phyloP scores from a whole-genome alignment of 2,329 filamentous ascomycete genomes.

The Talaromyces funiculosus region DNA sequence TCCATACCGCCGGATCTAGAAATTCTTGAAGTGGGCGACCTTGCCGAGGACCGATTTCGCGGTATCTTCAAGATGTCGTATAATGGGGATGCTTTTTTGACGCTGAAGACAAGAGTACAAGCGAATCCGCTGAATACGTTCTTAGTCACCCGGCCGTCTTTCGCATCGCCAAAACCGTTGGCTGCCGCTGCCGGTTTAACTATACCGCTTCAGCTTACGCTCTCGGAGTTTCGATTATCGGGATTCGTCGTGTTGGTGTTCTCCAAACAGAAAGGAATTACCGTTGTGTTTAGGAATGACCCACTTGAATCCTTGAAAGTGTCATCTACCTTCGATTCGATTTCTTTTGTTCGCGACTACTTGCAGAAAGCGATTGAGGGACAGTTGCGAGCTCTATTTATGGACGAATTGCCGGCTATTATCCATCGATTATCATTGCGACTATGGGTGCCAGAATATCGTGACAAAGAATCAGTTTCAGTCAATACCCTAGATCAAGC shows the following conservation, averaged over 20 bases:
- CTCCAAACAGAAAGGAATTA: constrained; percentile 93
- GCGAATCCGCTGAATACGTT: constrained; percentile 97
- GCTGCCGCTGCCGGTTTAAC: constrained; percentile 88
- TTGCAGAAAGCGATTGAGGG: constrained; percentile 92
- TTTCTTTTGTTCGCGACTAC: constrained; percentile 96
- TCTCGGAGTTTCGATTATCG: constrained; percentile 91
- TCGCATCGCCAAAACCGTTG: constrained; percentile 86
- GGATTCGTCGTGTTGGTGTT: constrained; percentile 98
- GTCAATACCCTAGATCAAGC: constrained; percentile 34
- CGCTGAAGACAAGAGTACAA: constrained; percentile 92
- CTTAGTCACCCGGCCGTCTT: constrained; percentile 81
- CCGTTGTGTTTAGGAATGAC: constrained; percentile 95
- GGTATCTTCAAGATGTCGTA: constrained; percentile 99
- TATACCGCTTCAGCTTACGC: constrained; percentile 92
- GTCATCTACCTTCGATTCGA: constrained; percentile 97
- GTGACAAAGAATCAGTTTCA: constrained; percentile 56
- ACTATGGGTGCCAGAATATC: constrained; percentile 84
- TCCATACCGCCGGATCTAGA: constrained; percentile 91
- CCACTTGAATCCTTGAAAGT: constrained; percentile 96
- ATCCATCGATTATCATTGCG: constrained; percentile 87
- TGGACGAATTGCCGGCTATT: constrained; percentile 95
- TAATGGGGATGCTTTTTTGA: constrained; percentile 88
- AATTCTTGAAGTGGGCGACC: constrained; percentile 93
- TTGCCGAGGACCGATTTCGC: constrained; percentile 93
- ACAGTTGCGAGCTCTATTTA: constrained; percentile 87